Conservation (phyloP, 495 filamentous ascomycete species). For the Penicillium arizonense region DNA sequence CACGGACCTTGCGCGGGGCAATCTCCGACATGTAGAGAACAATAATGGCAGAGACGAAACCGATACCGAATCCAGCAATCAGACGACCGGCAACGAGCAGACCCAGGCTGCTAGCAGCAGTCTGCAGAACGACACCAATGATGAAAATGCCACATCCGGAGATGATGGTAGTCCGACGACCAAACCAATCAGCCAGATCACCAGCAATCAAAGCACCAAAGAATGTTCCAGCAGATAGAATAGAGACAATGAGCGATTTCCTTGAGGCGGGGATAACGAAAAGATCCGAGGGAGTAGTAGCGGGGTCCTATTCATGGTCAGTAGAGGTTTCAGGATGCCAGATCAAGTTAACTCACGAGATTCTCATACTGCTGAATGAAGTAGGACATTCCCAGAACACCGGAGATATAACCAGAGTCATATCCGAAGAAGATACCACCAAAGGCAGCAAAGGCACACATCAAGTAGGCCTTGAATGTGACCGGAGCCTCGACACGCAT, state of each 20-base stretch:
- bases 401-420: slow-evolving; percentile 49
- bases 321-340: too few relatives aligned
- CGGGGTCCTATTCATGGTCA: too few relatives aligned
- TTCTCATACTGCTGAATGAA: slow-evolving; percentile 40
- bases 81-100: slow-evolving; percentile 64
- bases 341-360: too few relatives aligned
- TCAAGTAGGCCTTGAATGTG: slow-evolving; percentile 54
- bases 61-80: slow-evolving; percentile 66
- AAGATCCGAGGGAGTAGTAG: too few relatives aligned
- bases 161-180: slow-evolving; percentile 64
- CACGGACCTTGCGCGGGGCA: slow-evolving; percentile 57
- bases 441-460: slow-evolving; percentile 53
- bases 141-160: slow-evolving; percentile 58
- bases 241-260: slow-evolving; percentile 61
- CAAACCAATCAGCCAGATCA: slow-evolving; percentile 61
- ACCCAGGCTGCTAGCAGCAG: slow-evolving; percentile 35
- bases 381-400: slow-evolving; percentile 48
- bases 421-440: slow-evolving; percentile 52
- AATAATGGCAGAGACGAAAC: slow-evolving; percentile 67
- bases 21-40: slow-evolving; percentile 66
- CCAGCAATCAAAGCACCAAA: slow-evolving; percentile 67
- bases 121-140: slow-evolving; percentile 59
- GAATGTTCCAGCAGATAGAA: slow-evolving; percentile 70
- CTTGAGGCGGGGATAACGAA: too few relatives aligned
- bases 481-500: slow-evolving; percentile 53